A percentile compares a stretch with the other conserved stretches of the same genome.
These are phyloP conservation scores for Paulownia fortunei DNA, from an alignment of 257 asterid species.

Conservation along the genomic window DNA sequence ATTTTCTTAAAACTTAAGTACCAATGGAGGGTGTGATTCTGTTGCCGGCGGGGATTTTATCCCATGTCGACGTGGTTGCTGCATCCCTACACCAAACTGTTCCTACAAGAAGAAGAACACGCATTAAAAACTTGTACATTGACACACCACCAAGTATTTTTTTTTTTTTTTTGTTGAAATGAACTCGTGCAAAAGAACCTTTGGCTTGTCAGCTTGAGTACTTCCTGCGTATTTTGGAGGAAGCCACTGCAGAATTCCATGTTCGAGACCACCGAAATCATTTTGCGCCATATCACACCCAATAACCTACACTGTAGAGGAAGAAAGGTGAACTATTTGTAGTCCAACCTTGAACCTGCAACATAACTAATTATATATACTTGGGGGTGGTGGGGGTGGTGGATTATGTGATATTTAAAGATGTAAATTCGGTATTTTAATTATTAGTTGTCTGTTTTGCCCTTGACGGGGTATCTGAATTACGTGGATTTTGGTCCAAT, in stretches of 20 bases:
- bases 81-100: not conserved
- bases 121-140: not conserved
- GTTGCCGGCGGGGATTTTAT: not conserved
- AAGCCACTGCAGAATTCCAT: not conserved
- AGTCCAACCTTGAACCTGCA: conserved; percentile 52
- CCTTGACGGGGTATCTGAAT: too few relatives aligned
- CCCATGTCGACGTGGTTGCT: not conserved
- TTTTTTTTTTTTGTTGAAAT: not conserved
- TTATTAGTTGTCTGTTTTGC: not conserved
- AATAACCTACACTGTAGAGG: conserved; percentile 17
- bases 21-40: not conserved
- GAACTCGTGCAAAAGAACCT: too few relatives aligned
- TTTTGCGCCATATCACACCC: conserved; percentile 31
- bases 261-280: conserved; percentile 34
- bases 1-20: too few relatives aligned
- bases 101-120: conserved; percentile 5
- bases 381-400: not conserved
- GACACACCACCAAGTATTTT: not conserved
- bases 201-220: not conserved
- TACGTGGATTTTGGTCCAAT: too few relatives aligned
- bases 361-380: conserved; percentile 37
- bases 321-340: not conserved
- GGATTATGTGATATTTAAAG: conserved; percentile 17
- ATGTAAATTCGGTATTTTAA: not conserved
- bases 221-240: not conserved